Percentiles rank a stretch among this genome's conserved stretches.
These are phyloP conservation scores for Cicer cuneatum DNA, from an alignment of 306 rosid genomes.

Conservation along the genomic window DNA sequence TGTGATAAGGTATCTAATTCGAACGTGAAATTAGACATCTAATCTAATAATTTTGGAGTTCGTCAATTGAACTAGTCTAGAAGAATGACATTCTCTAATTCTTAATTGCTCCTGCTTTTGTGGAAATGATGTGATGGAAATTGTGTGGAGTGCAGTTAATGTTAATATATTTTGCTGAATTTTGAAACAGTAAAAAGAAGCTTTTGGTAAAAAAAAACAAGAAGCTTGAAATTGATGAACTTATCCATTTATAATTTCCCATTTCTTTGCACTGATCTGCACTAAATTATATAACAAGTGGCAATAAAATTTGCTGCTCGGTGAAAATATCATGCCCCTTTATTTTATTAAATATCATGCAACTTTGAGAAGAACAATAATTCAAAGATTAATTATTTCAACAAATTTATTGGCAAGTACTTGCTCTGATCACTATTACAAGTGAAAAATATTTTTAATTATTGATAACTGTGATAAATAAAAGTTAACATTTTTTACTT, in stretches of 20 bases:
- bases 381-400: background rate
- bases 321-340: background rate
- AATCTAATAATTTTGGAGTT: too few relatives aligned
- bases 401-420: background rate
- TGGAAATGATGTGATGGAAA: background rate
- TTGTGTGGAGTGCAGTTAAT: background rate
- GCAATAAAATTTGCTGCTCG: background rate
- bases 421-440: too few relatives aligned
- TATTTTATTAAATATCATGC: background rate
- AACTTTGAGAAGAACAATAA: too few relatives aligned
- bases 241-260: background rate
- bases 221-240: background rate
- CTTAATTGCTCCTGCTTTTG: background rate
- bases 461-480: too few relatives aligned
- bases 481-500: too few relatives aligned
- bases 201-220: too few relatives aligned
- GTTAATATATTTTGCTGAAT: background rate
- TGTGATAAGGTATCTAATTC: too few relatives aligned
- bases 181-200: background rate
- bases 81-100: background rate
- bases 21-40: too few relatives aligned
- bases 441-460: too few relatives aligned
- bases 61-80: too few relatives aligned
- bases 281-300: background rate
- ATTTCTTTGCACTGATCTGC: background rate